Evolutionary conservation across 2,329 filamentous ascomycete genomes (phyloP).

Genomic region (Fusarium poae): DNA sequence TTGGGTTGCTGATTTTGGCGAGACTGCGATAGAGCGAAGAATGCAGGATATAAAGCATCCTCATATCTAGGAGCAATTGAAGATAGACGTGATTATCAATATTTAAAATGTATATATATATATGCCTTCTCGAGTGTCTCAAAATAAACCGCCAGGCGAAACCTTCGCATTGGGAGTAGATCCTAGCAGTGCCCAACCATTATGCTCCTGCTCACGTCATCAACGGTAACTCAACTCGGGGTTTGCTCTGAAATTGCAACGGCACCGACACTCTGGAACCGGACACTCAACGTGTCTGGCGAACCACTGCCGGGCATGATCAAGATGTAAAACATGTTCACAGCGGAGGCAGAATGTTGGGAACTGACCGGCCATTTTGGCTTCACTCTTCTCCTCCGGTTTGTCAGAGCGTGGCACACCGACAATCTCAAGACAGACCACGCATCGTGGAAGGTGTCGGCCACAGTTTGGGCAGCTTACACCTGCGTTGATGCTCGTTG

Average conservation of each 20-base stretch:
- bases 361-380: constrained; percentile 67
- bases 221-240: constrained; percentile 68
- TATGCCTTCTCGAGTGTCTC: background rate
- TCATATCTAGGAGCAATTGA: constrained; percentile 20
- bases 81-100: constrained; percentile 28
- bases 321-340: constrained; percentile 76
- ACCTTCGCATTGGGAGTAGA: background rate
- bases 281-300: constrained; percentile 74
- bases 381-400: constrained; percentile 65
- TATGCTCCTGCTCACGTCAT: background rate
- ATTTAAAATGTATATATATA: constrained; percentile 25
- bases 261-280: constrained; percentile 75
- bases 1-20: constrained; percentile 20
- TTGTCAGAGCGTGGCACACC: constrained; percentile 72
- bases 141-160: background rate
- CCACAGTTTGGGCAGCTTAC: constrained; percentile 76
- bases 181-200: background rate
- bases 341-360: constrained; percentile 78
- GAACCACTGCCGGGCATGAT: constrained; percentile 77
- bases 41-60: constrained; percentile 16
- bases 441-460: constrained; percentile 74
- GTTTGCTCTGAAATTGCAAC: constrained; percentile 72
- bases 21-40: constrained; percentile 33
- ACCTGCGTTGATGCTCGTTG: constrained; percentile 69
- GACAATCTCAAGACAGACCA: constrained; percentile 75